Base-by-base conservation (phyloP, 352 stramenopile species). In the Aphanomyces astaci region DNA sequence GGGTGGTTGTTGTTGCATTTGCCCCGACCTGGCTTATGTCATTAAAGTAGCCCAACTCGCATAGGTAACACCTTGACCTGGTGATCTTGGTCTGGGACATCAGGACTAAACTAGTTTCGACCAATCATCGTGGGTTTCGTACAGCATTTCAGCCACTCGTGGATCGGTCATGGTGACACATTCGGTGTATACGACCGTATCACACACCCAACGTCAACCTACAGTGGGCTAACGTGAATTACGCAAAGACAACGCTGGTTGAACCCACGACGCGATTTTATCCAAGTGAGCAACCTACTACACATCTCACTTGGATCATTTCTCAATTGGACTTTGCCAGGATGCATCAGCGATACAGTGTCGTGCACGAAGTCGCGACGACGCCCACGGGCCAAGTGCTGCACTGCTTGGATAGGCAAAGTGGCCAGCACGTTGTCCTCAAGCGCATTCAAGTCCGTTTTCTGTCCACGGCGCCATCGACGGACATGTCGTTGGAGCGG, bases 401-500 rank as follows among this genome's bases (percentile, higher is more conserved):
- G 7, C 30, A 36, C 4, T 59, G 51, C 51, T 15, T 25, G 51
- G 51, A 59, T 9, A 32, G 17, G 19, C 17, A 24, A 4, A 59
- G 22, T 22, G 51, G 51, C 30, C 25, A 19, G 4, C 25, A 22
- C 51, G 51, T 59, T n/a, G 27, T 59, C 11, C 22, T 59, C 22
- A 59, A 59, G 51, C 51, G 51, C 11, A 39, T 59, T 7, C 51
- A 32, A 17, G 51, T 59, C 25, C 51, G 33, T 4, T 32, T 33
- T 36, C 19, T 59, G 13, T 11, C 19, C 4, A 25, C 11, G 5
- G 51, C 27, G 13, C 22, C 1, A 4, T 19, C 25, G 9, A 17
- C 51, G 7, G 13, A 22, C n/a, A 28, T 39, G 13, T 59, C 51
- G 17, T 33, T 75, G 0, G 86, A 94, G 59, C 74, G 89, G 51